Evolutionary conservation across 345 rosid species (phyloP).

Genomic region (Barbarea vulgaris): DNA sequence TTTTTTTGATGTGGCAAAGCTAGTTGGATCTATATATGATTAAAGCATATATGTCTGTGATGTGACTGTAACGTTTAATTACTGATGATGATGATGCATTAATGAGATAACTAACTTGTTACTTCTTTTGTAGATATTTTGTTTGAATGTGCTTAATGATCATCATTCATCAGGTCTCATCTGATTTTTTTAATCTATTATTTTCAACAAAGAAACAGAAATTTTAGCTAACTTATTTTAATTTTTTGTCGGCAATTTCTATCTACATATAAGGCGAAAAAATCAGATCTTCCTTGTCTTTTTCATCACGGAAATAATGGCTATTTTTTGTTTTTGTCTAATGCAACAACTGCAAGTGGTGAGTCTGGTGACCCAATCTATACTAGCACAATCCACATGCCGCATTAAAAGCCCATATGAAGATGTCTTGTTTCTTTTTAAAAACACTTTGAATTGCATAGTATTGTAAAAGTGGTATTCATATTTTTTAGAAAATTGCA

Average conservation of each 20-base stretch:
- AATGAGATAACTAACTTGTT: not conserved
- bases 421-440: not conserved
- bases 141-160: not conserved
- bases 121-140: not conserved
- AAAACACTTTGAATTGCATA: not conserved
- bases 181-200: not conserved
- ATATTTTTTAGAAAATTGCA: not conserved
- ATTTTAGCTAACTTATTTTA: not conserved
- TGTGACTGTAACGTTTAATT: not conserved
- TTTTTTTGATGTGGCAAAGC: conserved; percentile 19
- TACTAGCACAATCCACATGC: conserved; percentile 15
- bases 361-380: conserved; percentile 18
- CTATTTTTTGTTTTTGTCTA: not conserved
- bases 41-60: conserved; percentile 12
- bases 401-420: not conserved
- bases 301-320: not conserved
- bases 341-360: conserved; percentile 16
- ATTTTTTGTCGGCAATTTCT: not conserved
- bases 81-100: not conserved
- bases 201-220: not conserved
- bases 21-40: conserved; percentile 19
- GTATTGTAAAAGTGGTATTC: not conserved
- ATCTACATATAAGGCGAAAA: not conserved
- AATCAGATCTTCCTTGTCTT: not conserved
- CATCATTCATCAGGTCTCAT: not conserved